Base-by-base conservation (phyloP, 108 stramenopile genomes). In the Asterionellopsis glacialis region DNA sequence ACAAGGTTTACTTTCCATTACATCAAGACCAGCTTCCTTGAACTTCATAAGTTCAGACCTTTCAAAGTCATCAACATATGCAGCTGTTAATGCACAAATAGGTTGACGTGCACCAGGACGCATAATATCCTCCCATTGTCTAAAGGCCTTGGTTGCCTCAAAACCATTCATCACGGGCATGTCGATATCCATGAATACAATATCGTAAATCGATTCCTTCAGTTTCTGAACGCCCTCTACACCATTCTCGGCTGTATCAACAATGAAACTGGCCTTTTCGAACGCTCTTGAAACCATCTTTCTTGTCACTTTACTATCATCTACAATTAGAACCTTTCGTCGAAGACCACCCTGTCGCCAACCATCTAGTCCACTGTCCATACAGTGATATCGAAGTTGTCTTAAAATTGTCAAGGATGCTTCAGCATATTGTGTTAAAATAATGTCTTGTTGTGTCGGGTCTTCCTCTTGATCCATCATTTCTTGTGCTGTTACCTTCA, bases 151-250 rank as follows among this genome's bases (percentile, higher is more conserved):
- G 44, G 91, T 91, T 11, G 90, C 90, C 65, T 93, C 90, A 51
- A 93, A 89, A 0, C 95, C 95, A 71, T 94, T 88, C 92, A 96
- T 94, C 22, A 93, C 89, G 5, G 95, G 95, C 92, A 96, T 96
- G 71, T 93, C 90, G 55, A 95, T 86, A 60, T 95, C 95, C 95
- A 95, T 95, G 75, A 95, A 93, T n/a, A 86, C 90, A 63, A 94
- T 91, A 62, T 94, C 92, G 61, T 91, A 94, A 45, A 91, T 90
- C 5, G 83, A 85, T 56, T 76, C 72, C 51, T 94, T 96, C 72
- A 96, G 77, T 72, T 87, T 91, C 33, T 83, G 79, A 1, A 94
- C 87, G 11, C 90, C 93, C 68, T 88, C 84, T 2, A 83, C 77
- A 51, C 92, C 92, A 76, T 93, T 87, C 26, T 89, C 74, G 5